Evolutionary conservation across 2,329 filamentous ascomycete genomes (phyloP).

Genomic region (Trichoderma endophyticum): DNA sequence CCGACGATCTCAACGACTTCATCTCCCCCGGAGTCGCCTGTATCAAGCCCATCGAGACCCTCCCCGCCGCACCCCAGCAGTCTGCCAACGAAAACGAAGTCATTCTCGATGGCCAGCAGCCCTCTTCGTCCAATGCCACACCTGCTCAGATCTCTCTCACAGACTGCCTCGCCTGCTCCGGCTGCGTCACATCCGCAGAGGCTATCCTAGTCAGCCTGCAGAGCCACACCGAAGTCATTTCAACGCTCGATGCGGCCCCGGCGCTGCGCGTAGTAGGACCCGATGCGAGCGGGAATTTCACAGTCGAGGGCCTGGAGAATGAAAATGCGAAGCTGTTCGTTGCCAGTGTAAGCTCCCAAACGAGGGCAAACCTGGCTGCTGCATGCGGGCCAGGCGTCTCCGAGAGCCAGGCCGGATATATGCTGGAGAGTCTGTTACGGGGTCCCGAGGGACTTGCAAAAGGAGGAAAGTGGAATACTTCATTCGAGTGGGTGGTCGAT

Average conservation of each 20-base stretch:
- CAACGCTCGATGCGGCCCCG: conserved; percentile 68
- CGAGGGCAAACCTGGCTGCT: conserved; percentile 82
- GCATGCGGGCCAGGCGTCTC: conserved; percentile 71
- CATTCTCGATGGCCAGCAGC: conserved; percentile 80
- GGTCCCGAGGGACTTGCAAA: conserved; percentile 65
- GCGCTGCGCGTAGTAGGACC: conserved; percentile 41
- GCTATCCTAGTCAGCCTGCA: conserved; percentile 94
- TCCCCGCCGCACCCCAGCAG: conserved; percentile 59
- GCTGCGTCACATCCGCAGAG: conserved; percentile 95
- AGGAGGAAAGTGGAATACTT: conserved; percentile 69
- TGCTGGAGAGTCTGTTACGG: conserved; percentile 75
- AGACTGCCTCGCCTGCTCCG: conserved; percentile 95
- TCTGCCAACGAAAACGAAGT: conserved; percentile 69
- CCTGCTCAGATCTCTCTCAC: conserved; percentile 93
- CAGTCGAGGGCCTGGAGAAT: conserved; percentile 53
- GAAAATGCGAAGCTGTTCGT: conserved; percentile 75
- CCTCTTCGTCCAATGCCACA: conserved; percentile 49
- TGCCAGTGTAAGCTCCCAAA: conserved; percentile 89
- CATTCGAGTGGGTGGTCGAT: conserved; percentile 86
- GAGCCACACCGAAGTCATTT: conserved; percentile 86
- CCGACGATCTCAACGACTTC: conserved; percentile 97
- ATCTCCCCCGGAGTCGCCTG: conserved; percentile 96
- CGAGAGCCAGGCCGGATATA: conserved; percentile 69
- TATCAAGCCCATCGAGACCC: conserved; percentile 94
- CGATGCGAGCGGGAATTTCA: conserved; percentile 33